Evolutionary conservation across 2,329 filamentous ascomycete genomes (phyloP).

Genomic region (Venturia aucupariae): DNA sequence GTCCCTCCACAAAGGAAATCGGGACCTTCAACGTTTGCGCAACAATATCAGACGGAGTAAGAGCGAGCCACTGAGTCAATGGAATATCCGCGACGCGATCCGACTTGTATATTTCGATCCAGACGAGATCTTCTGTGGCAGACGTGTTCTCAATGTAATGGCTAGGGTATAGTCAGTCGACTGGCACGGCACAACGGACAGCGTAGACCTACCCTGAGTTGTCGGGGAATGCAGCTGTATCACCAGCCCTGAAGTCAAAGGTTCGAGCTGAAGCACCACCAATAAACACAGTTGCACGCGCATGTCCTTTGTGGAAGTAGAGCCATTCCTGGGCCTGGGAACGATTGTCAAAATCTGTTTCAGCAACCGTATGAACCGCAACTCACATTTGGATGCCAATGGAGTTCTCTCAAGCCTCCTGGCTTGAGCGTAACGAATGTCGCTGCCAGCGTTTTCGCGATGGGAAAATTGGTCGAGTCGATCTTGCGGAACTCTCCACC

Average conservation of each 20-base stretch:
- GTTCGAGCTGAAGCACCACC: conserved; percentile 53
- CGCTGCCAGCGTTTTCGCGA: conserved; percentile 56
- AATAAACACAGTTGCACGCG: conserved; percentile 55
- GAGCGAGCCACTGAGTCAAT: conserved; percentile 58
- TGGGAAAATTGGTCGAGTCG: conserved; percentile 58
- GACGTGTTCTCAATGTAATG: conserved; percentile 65
- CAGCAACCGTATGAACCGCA: conserved; percentile 9
- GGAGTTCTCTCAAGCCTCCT: conserved; percentile 53
- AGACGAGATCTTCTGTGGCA: conserved; percentile 53
- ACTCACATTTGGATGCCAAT: conserved; percentile 58
- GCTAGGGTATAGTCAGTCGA: conserved; percentile 17
- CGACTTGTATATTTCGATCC: conserved; percentile 61
- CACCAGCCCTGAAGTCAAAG: conserved; percentile 58
- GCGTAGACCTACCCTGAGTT: conserved; percentile 42
- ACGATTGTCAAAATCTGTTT: not conserved
- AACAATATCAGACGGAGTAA: conserved; percentile 55
- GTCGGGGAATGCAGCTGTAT: conserved; percentile 59
- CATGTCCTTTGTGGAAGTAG: conserved; percentile 57
- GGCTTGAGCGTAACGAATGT: conserved; percentile 57
- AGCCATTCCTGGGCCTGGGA: conserved; percentile 58
- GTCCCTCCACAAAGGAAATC: conserved; percentile 43
- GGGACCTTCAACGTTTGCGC: conserved; percentile 51
- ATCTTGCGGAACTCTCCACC: conserved; percentile 56
- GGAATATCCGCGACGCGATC: conserved; percentile 58
- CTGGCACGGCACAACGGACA: conserved; percentile 2